Evolutionary conservation across 1,284 basidiomycete genomes (phyloP), one percentile per base, ranked within the genome.

Genomic region (Peniophora sp.): DNA sequence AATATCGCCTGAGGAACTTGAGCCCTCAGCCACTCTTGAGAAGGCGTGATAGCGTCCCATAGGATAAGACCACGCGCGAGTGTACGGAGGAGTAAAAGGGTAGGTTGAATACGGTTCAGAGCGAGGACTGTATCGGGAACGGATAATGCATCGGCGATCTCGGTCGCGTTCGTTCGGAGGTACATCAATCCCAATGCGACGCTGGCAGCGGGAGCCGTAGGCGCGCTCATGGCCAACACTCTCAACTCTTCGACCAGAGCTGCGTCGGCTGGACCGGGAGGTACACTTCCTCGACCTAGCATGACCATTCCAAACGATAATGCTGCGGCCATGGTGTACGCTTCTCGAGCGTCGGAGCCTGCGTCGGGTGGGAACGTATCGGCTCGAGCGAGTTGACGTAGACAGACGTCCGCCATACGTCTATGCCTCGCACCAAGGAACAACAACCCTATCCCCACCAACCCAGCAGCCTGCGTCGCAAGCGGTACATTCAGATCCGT

Each of bases 231-330:
- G 47, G 94, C 79, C 34, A 91, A 77, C 16, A 79, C 66, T 27
- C 78, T 80, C 35, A 95, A 67, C 16, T 83, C 78, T 22, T 78
- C 73, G 16, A 93, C 68, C 53, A 91, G 72, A 14, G 74, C 72
- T 53, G 84, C 68, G 59, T 95, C 92, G 1, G 89, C 89, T 2
- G 87, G 87, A 47, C 84, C 80, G 3, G 78, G 48, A 22, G 49
- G 45, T 41, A 50, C 71, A 0, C 83, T 79, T 0, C 93, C 93
- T 58, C 85, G 87, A 6, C 92, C 94, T 3, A 99, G 78, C 86
- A 97, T 95, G 65, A 97, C 89, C 77, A 97, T 88, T 0, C 97
- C 97, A 61, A 97, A 97, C 0, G 90, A 85, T 43, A 97, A 77
- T 3, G 89, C 91, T 1, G 93, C 86, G 1, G 91, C 82, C 56